A percentile compares a stretch with the other conserved stretches of the same genome.
These are phyloP conservation scores for Thermochaetoides dissita DNA, from an alignment of 2,329 filamentous ascomycete species.

Conservation along the genomic window DNA sequence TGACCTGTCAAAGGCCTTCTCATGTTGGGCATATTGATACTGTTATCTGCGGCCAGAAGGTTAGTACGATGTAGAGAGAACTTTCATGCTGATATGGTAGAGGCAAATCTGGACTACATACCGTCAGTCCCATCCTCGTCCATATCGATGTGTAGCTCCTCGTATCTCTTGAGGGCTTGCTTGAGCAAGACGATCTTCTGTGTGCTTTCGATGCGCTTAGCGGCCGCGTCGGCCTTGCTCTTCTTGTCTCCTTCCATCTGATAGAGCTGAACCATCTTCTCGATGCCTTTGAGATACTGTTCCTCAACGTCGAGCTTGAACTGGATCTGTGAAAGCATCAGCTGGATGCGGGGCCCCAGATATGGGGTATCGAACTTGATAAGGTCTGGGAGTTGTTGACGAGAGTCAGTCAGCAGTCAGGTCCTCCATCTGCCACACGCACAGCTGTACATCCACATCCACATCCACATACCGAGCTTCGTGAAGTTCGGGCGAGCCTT, in stretches of 20 bases:
- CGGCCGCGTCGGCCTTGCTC: constrained; percentile 85
- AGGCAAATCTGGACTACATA: constrained; percentile 28
- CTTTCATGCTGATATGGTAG: too few species aligned
- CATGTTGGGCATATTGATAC: constrained; percentile 86
- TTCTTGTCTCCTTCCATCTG: constrained; percentile 95
- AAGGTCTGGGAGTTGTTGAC: constrained; percentile 49
- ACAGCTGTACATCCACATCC: neutral
- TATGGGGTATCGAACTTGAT: constrained; percentile 98
- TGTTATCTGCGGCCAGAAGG: constrained; percentile 57
- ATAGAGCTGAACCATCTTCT: constrained; percentile 98
- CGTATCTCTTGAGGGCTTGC: constrained; percentile 91
- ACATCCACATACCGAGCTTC: constrained; percentile 58
- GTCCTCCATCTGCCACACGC: neutral
- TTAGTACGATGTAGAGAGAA: constrained; percentile 1
- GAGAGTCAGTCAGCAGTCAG: constrained; percentile 1
- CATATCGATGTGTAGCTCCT: constrained; percentile 90
- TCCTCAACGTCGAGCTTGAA: constrained; percentile 99
- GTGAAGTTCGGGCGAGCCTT: constrained; percentile 82
- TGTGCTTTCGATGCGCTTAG: constrained; percentile 81
- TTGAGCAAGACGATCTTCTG: constrained; percentile 95
- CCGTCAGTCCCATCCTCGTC: constrained; percentile 71
- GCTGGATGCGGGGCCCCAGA: constrained; percentile 90
- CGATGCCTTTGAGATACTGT: constrained; percentile 95
- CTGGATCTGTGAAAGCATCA: constrained; percentile 96
- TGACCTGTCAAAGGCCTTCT: constrained; percentile 91